A percentile compares a stretch with the other conserved stretches of the same genome.
Conservation (phyloP, 2,329 filamentous ascomycete species). For the Neoarthrinium moseri region DNA sequence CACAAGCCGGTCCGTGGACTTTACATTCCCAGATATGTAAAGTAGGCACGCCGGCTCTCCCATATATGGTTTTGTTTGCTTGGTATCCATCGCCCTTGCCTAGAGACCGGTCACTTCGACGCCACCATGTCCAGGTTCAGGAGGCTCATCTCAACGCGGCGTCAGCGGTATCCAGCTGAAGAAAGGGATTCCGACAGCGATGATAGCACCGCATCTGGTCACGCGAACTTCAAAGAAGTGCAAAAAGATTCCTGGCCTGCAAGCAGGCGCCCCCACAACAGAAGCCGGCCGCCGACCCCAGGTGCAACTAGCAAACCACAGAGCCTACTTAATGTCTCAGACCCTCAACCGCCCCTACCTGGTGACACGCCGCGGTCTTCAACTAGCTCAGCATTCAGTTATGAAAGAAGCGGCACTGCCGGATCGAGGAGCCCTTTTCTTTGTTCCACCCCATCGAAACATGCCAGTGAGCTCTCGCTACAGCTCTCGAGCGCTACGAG, state of each 20-base stretch:
- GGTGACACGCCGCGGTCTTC: slow-evolving; percentile 37
- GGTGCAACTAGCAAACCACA: slow-evolving; percentile 37
- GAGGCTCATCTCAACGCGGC: slow-evolving; percentile 37
- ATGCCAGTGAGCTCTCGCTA: slow-evolving; percentile 20
- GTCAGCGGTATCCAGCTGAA: slow-evolving; percentile 21
- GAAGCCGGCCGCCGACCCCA: slow-evolving; percentile 30
- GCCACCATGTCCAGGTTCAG: slow-evolving; percentile 41
- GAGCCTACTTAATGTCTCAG: slow-evolving; percentile 37
- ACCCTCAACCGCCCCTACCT: slow-evolving; percentile 36
- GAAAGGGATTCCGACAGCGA: slow-evolving; percentile 20
- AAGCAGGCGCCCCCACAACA: slow-evolving; percentile 27
- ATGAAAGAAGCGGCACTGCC: slow-evolving; percentile 32
- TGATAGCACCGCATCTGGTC: slow-evolving; percentile 7
- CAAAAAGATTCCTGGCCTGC: slow-evolving; percentile 20
- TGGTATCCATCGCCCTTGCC: slow-evolving; percentile 14
- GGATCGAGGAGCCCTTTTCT: slow-evolving; percentile 30
- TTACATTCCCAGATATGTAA: neutral
- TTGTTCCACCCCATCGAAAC: slow-evolving; percentile 31
- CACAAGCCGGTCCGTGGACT: neutral
- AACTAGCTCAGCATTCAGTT: slow-evolving; percentile 45
- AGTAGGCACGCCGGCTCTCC: slow-evolving; percentile 8
- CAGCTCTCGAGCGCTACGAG: slow-evolving; percentile 23
- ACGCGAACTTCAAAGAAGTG: slow-evolving; percentile 13
- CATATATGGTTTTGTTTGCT: slow-evolving; percentile 22
- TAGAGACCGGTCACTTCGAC: too few relatives aligned